These are phyloP conservation scores for Inga oerstediana DNA, from an alignment of 306 rosid genomes.

Conservation along the genomic window DNA sequence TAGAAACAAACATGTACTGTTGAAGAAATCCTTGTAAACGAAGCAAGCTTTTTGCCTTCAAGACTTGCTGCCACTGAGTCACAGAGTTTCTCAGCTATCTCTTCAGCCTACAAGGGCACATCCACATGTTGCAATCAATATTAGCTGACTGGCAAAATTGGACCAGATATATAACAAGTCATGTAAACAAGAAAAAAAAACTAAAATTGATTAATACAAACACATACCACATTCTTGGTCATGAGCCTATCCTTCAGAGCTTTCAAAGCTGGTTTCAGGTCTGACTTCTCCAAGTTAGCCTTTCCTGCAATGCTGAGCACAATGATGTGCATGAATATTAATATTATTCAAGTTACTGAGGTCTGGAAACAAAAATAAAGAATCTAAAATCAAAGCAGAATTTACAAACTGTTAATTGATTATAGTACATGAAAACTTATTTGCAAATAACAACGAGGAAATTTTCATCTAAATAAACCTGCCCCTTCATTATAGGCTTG, in stretches of 20 bases:
- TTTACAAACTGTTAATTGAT: background rate
- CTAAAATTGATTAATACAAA: background rate
- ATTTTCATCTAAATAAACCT: background rate
- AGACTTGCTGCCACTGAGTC: slow-evolving; percentile 98
- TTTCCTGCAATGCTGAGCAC: slow-evolving; percentile 90
- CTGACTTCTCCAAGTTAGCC: slow-evolving; percentile 90
- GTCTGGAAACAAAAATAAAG: slow-evolving; percentile 12
- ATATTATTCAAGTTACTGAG: slow-evolving; percentile 16
- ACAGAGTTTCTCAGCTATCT: slow-evolving; percentile 97
- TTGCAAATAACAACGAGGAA: slow-evolving; percentile 8
- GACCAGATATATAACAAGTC: background rate
- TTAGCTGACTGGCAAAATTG: slow-evolving; percentile 17
- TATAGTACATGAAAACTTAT: slow-evolving; percentile 3
- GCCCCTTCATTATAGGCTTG: background rate
- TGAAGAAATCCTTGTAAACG: slow-evolving; percentile 93
- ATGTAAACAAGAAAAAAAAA: slow-evolving; percentile 14
- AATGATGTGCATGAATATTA: slow-evolving; percentile 24
- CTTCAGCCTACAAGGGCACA: slow-evolving; percentile 73
- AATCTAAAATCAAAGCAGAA: background rate
- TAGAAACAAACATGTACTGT: slow-evolving; percentile 84
- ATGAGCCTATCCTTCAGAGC: slow-evolving; percentile 96
- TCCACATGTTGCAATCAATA: slow-evolving; percentile 28
- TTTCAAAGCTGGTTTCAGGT: slow-evolving; percentile 92
- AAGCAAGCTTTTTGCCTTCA: slow-evolving; percentile 90
- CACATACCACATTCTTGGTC: slow-evolving; percentile 98